These are phyloP conservation scores for Stipa capillata DNA, from an alignment of 176 grass and related monocot genomes.

Conservation along the genomic window DNA sequence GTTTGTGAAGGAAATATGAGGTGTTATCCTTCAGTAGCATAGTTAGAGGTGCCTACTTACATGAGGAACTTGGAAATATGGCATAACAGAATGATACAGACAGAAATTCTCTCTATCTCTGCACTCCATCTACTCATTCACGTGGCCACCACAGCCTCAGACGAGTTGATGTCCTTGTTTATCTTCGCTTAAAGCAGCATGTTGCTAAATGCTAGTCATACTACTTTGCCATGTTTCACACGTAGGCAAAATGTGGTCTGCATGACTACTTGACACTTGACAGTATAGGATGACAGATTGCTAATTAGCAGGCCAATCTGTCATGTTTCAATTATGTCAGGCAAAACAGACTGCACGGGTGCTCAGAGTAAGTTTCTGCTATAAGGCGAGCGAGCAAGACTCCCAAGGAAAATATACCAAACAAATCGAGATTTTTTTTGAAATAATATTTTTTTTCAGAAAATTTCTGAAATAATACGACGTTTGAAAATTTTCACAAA, in stretches of 20 bases:
- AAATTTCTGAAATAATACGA: too few species aligned
- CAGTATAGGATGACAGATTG: background rate
- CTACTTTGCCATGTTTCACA: background rate
- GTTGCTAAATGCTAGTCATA: background rate
- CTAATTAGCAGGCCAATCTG: background rate
- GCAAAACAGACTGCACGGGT: background rate
- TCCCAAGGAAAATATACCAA: too few species aligned
- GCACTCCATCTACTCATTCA: background rate
- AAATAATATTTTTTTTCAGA: too few species aligned
- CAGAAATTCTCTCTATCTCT: background rate
- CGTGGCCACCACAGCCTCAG: background rate
- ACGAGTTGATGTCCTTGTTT: background rate
- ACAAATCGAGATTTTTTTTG: too few species aligned
- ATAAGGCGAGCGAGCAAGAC: background rate
- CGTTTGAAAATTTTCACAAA: too few species aligned
- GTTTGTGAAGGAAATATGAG: background rate
- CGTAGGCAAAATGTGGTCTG: background rate
- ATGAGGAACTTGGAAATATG: background rate
- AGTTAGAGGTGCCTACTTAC: background rate
- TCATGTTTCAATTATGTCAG: slow-evolving; percentile 5
- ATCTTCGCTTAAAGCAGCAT: background rate
- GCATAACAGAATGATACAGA: background rate
- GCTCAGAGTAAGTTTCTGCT: background rate
- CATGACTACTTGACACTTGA: background rate
- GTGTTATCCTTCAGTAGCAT: background rate